phyloP scores from a whole-genome alignment of 2,329 filamentous ascomycete species.

The Sporothrix euskadiensis region DNA sequence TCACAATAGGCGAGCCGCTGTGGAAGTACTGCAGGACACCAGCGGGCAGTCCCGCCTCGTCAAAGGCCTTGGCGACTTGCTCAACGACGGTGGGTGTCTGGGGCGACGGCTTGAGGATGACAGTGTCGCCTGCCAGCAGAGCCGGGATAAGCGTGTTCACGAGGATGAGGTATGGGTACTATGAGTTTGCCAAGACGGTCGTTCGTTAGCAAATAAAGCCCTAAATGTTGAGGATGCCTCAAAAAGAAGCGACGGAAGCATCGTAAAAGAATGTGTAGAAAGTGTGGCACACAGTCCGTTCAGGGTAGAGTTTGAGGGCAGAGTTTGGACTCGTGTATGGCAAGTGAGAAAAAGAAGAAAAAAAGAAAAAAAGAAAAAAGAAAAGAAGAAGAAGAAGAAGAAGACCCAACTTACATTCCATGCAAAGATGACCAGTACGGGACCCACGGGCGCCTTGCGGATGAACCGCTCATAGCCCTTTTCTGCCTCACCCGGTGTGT shows the following conservation, averaged over 20 bases:
- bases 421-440: conserved; percentile 85
- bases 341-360: not conserved
- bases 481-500: conserved; percentile 80
- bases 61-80: conserved; percentile 74
- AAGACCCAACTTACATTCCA: conserved; percentile 78
- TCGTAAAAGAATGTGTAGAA: not conserved
- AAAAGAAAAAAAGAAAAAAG: not conserved
- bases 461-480: conserved; percentile 89
- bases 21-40: conserved; percentile 93
- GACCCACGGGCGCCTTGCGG: conserved; percentile 82
- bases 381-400: conserved; percentile 2
- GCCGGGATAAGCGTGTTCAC: conserved; percentile 91
- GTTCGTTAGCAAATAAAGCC: not conserved
- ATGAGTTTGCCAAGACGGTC: conserved; percentile 10
- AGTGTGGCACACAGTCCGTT: not conserved
- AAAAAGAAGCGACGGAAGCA: not conserved
- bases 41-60: conserved; percentile 74
- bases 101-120: conserved; percentile 92
- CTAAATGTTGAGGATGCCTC: not conserved
- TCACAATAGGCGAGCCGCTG: conserved; percentile 72
- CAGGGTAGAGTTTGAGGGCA: not conserved
- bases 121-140: conserved; percentile 84
- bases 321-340: not conserved
- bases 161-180: conserved; percentile 94
- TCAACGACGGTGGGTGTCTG: conserved; percentile 93